Evolutionary conservation across 106 monocot genomes (phyloP).

Genomic region (Platanthera zijinensis): DNA sequence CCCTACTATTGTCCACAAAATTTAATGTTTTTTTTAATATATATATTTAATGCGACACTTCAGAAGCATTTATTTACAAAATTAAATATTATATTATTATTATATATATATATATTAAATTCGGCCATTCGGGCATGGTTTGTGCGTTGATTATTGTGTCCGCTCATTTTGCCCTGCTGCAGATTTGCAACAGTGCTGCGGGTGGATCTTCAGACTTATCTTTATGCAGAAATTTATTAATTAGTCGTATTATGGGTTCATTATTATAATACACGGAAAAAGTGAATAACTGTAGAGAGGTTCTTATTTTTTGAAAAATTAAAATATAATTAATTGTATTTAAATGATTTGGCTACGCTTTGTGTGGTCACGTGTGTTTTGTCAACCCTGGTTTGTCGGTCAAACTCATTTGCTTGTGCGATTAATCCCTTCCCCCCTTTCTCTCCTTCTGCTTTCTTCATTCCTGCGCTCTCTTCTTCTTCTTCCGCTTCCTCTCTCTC

Average conservation of each 20-base stretch:
- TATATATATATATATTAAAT: too few species aligned
- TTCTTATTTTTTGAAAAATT: too few species aligned
- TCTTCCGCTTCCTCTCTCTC: too few species aligned
- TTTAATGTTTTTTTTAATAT: not conserved
- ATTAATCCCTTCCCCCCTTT: not conserved
- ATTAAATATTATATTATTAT: not conserved
- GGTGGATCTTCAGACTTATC: not conserved
- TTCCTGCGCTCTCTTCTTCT: too few species aligned
- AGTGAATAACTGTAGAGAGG: not conserved
- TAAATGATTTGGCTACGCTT: constrained; percentile 3
- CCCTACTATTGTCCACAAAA: not conserved
- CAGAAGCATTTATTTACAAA: not conserved
- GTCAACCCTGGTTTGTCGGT: constrained; percentile 13
- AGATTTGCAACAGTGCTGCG: not conserved
- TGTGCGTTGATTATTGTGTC: not conserved
- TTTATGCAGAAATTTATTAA: not conserved
- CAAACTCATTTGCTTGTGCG: not conserved
- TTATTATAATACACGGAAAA: not conserved
- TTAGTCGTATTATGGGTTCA: not conserved
- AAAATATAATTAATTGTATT: constrained; percentile 1
- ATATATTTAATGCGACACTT: not conserved
- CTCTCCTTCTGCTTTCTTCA: too few species aligned
- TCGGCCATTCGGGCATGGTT: too few species aligned
- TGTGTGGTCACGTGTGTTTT: constrained; percentile 14
- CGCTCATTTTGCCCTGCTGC: not conserved